A percentile compares a stretch with the other conserved stretches of the same genome.
Evolutionary conservation across 495 filamentous ascomycete genomes (phyloP).

Genomic region (Aspergillus avenaceus): DNA sequence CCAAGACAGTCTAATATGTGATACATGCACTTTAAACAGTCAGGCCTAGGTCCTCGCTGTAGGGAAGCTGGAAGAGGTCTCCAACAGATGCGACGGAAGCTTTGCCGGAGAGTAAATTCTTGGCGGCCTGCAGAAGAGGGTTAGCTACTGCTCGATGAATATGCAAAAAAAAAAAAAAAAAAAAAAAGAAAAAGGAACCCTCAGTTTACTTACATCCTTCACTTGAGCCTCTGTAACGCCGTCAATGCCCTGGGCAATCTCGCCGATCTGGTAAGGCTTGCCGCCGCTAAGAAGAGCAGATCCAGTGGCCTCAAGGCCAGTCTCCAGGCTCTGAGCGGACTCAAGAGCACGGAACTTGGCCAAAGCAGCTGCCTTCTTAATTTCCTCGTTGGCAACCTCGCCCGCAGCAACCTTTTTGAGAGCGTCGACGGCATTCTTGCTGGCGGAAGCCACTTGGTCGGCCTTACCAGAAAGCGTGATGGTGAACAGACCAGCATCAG

Average conservation of each 20-base stretch:
- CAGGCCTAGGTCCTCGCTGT: slow-evolving; percentile 88
- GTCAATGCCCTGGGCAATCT: slow-evolving; percentile 73
- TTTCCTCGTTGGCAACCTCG: slow-evolving; percentile 71
- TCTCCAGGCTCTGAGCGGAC: slow-evolving; percentile 65
- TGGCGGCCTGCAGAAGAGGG: slow-evolving; percentile 59
- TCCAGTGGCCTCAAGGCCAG: slow-evolving; percentile 67
- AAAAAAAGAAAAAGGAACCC: slow-evolving; percentile 3
- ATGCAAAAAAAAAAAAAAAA: too few relatives aligned
- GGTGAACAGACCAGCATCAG: slow-evolving; percentile 85
- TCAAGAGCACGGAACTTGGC: slow-evolving; percentile 94
- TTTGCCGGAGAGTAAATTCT: slow-evolving; percentile 80
- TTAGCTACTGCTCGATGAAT: too few relatives aligned
- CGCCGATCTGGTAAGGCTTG: slow-evolving; percentile 83
- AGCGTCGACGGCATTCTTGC: slow-evolving; percentile 62
- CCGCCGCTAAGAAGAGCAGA: slow-evolving; percentile 72
- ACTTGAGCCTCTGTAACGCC: slow-evolving; percentile 78
- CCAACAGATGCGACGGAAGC: slow-evolving; percentile 83
- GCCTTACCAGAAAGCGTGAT: slow-evolving; percentile 74
- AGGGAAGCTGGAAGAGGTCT: slow-evolving; percentile 84
- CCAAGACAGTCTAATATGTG: slow-evolving; percentile 39
- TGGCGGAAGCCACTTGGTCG: slow-evolving; percentile 59
- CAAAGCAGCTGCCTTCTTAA: slow-evolving; percentile 85
- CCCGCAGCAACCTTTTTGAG: slow-evolving; percentile 76
- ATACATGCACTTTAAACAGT: slow-evolving; percentile 69
- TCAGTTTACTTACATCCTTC: slow-evolving; percentile 72